A percentile compares a stretch with the other conserved stretches of the same genome.
These are phyloP conservation scores for Gamarada debralockiae DNA, from an alignment of 495 filamentous ascomycete genomes.

Conservation along the genomic window DNA sequence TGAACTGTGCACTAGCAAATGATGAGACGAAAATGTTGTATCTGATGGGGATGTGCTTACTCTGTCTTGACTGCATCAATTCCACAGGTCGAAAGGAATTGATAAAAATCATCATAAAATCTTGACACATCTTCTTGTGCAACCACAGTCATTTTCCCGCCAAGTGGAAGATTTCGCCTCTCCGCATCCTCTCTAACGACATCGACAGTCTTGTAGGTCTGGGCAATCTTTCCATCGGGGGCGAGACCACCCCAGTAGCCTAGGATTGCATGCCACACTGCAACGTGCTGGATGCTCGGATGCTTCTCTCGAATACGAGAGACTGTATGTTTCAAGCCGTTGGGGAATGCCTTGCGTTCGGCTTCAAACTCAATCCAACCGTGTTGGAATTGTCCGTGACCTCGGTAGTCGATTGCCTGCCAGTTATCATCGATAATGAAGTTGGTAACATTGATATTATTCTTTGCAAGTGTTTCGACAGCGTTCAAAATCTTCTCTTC, in stretches of 20 bases:
- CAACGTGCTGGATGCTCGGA: slow-evolving; percentile 75
- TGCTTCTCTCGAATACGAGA: slow-evolving; percentile 63
- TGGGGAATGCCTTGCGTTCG: slow-evolving; percentile 72
- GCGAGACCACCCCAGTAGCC: slow-evolving; percentile 95
- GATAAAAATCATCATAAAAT: slow-evolving; percentile 92
- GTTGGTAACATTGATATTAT: slow-evolving; percentile 72
- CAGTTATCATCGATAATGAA: slow-evolving; percentile 97
- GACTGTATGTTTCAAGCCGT: slow-evolving; percentile 67
- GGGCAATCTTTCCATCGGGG: slow-evolving; percentile 64
- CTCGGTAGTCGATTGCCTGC: slow-evolving; percentile 67
- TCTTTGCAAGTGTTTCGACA: slow-evolving; percentile 62
- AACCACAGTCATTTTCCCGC: slow-evolving; percentile 69
- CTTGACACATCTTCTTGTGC: slow-evolving; percentile 62
- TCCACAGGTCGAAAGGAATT: slow-evolving; percentile 63
- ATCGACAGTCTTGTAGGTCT: slow-evolving; percentile 71
- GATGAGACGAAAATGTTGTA: background rate
- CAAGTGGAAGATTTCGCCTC: slow-evolving; percentile 48
- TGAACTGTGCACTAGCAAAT: slow-evolving; percentile 62
- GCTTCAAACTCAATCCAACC: slow-evolving; percentile 76
- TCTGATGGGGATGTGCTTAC: slow-evolving; percentile 9
- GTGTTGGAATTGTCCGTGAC: slow-evolving; percentile 44
- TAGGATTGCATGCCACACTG: slow-evolving; percentile 93
- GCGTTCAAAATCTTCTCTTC: slow-evolving; percentile 76
- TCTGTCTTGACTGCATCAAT: slow-evolving; percentile 80
- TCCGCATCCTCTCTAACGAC: slow-evolving; percentile 48